Conservation (phyloP, 2,329 filamentous ascomycete species). For the Hypoxylon sp. region DNA sequence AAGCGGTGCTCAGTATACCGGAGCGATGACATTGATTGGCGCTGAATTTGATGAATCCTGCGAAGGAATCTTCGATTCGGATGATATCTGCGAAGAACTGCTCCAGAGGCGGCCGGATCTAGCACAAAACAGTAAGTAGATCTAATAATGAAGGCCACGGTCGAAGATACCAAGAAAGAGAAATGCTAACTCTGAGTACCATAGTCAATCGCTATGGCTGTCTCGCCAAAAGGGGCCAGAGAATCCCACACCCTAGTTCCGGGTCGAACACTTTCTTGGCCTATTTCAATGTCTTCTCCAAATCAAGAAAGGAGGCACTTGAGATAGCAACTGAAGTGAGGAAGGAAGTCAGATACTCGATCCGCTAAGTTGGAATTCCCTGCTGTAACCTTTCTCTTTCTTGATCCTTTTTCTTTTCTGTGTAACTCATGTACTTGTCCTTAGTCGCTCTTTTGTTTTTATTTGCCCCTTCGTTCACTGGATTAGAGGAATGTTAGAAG, state of each 20-base stretch:
- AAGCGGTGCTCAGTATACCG: slow-evolving; percentile 46
- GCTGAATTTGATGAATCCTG: slow-evolving; percentile 47
- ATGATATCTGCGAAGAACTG: slow-evolving; percentile 52
- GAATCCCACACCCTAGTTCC: slow-evolving; percentile 49
- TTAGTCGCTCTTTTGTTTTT: slow-evolving; percentile 15
- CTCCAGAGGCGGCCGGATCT: slow-evolving; percentile 49
- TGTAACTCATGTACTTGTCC: slow-evolving; percentile 2
- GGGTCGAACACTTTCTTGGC: slow-evolving; percentile 52
- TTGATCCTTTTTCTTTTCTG: not conserved
- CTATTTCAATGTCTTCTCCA: slow-evolving; percentile 53
- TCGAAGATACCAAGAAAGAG: not conserved
- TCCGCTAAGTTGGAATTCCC: slow-evolving; percentile 36
- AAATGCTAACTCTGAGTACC: slow-evolving; percentile 18
- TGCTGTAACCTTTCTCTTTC: not conserved
- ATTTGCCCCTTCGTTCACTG: not conserved
- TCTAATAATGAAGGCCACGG: not conserved
- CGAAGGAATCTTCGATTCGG: slow-evolving; percentile 53
- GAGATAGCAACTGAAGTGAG: slow-evolving; percentile 45
- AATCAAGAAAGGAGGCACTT: slow-evolving; percentile 47
- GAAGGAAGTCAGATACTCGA: slow-evolving; percentile 46
- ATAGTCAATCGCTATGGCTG: slow-evolving; percentile 48
- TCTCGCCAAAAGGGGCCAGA: slow-evolving; percentile 50
- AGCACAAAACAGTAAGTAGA: slow-evolving; percentile 37
- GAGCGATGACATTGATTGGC: slow-evolving; percentile 51
- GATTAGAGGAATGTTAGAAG: not conserved